A percentile compares a stretch with the other conserved stretches of the same genome.
Conservation (phyloP, 331 rosid species). For the Malus hybrid region DNA sequence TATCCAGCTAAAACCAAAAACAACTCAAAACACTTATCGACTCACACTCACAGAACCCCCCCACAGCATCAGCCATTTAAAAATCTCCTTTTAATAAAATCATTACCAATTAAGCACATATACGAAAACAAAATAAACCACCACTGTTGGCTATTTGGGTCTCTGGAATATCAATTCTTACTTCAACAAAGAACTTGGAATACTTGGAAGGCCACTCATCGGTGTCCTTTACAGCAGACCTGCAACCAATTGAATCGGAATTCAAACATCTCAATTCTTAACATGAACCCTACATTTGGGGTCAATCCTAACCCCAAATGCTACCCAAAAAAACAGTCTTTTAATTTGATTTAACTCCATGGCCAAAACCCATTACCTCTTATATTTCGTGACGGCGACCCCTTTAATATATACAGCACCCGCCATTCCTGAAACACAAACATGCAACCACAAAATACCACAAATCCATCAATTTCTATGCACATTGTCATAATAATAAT, state of each 20-base stretch:
- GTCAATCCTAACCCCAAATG: not conserved
- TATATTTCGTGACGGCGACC: conserved; percentile 72
- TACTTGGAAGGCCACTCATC: conserved; percentile 97
- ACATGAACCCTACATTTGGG: not conserved
- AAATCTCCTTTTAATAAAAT: not conserved
- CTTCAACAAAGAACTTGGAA: conserved; percentile 75
- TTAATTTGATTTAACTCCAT: not conserved
- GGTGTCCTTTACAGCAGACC: conserved; percentile 80
- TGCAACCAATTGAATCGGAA: conserved; percentile 16
- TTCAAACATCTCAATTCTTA: not conserved
- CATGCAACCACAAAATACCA: conserved; percentile 2
- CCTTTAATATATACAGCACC: conserved; percentile 91
- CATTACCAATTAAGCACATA: not conserved
- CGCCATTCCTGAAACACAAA: conserved; percentile 60
- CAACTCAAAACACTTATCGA: not conserved
- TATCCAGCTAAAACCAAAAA: not conserved
- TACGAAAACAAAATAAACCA: not conserved
- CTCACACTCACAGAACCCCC: not conserved
- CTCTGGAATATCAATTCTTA: conserved; percentile 17
- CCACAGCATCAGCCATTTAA: not conserved
- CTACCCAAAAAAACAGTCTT: not conserved
- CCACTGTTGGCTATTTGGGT: not conserved
- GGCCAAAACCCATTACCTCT: conserved; percentile 46
- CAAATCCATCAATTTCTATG: not conserved
- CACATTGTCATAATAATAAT: not conserved